Conservation (phyloP, 148 eudicot genomes). For the Camellia lanceoleosa region DNA sequence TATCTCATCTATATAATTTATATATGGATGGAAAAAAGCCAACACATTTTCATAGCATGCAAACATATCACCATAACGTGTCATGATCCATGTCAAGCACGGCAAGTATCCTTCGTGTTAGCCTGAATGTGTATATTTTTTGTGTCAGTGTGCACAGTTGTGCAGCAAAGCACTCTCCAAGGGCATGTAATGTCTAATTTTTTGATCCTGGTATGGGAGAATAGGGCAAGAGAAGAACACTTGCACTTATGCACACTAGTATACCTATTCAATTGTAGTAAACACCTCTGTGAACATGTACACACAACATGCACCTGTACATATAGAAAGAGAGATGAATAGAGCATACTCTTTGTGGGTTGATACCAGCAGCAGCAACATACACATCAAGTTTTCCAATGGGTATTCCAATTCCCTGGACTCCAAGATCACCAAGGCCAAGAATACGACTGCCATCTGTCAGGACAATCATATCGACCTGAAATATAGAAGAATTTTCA, state of each 20-base stretch:
- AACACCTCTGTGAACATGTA: background rate
- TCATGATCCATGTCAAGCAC: background rate
- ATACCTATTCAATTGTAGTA: background rate
- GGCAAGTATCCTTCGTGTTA: background rate
- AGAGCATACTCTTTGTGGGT: constrained; percentile 76
- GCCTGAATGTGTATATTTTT: background rate
- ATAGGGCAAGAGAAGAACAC: no score
- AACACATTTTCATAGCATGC: background rate
- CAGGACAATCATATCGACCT: constrained; percentile 99
- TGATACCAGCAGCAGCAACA: constrained; percentile 99
- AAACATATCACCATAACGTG: background rate
- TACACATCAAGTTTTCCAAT: constrained; percentile 97
- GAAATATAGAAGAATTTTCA: constrained; percentile 15
- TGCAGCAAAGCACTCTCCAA: background rate
- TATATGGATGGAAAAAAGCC: background rate
- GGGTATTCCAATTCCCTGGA: constrained; percentile 97
- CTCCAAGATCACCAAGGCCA: constrained; percentile 98
- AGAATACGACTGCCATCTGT: constrained; percentile 99
- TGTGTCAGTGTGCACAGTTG: background rate
- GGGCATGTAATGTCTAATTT: no score
- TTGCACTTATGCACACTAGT: background rate
- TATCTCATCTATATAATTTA: background rate
- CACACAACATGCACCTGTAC: background rate
- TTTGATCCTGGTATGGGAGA: no score
- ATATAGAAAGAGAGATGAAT: background rate